Conservation (phyloP, 495 filamentous ascomycete species). For the Daldinia decipiens region DNA sequence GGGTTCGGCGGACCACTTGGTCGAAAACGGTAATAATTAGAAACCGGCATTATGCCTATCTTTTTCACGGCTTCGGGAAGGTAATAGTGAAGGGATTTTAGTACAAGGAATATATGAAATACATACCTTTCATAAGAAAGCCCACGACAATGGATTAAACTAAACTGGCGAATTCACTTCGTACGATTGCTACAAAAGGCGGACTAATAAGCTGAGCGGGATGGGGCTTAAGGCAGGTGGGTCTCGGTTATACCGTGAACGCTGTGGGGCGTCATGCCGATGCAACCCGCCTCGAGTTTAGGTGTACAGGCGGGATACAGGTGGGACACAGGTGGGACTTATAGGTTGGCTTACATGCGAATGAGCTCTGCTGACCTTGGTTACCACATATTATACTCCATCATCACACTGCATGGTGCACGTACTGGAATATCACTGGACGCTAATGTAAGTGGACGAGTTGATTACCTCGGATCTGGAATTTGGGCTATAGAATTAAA, state of each 20-base stretch:
- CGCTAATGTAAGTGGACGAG: constrained; percentile 7
- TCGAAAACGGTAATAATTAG: not conserved
- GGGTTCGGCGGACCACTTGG: constrained; percentile 24
- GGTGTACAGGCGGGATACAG: not conserved
- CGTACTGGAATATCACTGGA: constrained; percentile 16
- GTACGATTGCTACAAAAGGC: constrained; percentile 7
- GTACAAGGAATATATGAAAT: not conserved
- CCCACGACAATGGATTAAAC: constrained; percentile 1
- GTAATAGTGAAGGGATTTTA: not conserved
- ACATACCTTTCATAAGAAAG: constrained; percentile 22
- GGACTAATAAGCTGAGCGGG: constrained; percentile 25
- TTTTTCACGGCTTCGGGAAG: not conserved
- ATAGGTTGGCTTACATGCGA: not conserved
- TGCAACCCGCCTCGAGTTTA: constrained; percentile 35
- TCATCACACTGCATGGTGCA: constrained; percentile 16
- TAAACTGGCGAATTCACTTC: constrained; percentile 2
- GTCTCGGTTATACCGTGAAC: constrained; percentile 14
- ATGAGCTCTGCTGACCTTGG: constrained; percentile 26
- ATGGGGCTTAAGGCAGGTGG: constrained; percentile 25
- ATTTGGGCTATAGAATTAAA: constrained; percentile 30
- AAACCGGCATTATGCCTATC: not conserved
- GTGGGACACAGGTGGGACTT: not conserved
- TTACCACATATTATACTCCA: constrained; percentile 14
- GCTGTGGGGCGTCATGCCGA: constrained; percentile 26
- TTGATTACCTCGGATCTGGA: constrained; percentile 26